phyloP scores from a whole-genome alignment of 2,329 filamentous ascomycete genomes.

The Phyllachora maydis region DNA sequence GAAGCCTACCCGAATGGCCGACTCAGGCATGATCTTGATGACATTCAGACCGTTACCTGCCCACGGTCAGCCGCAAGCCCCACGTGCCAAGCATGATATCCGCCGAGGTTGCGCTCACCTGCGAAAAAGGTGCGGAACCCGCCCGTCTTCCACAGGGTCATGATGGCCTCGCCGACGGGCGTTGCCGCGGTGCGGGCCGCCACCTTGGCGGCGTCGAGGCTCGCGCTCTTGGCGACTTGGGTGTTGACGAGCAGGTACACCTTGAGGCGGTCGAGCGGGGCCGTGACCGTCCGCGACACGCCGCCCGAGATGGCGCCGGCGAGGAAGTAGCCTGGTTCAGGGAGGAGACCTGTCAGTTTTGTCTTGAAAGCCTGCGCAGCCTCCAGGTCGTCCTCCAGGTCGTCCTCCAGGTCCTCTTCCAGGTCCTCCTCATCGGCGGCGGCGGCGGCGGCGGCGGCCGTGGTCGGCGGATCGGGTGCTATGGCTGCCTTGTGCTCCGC shows the following conservation, averaged over 20 bases:
- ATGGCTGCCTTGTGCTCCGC: neutral
- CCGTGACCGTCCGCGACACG: slow-evolving; percentile 85
- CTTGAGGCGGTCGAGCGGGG: slow-evolving; percentile 88
- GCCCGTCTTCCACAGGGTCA: slow-evolving; percentile 67
- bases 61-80: neutral
- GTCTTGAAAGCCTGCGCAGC: slow-evolving; percentile 17
- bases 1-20: slow-evolving; percentile 54
- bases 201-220: slow-evolving; percentile 39
- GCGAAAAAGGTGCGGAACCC: slow-evolving; percentile 83
- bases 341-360: slow-evolving; percentile 47
- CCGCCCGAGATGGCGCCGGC: slow-evolving; percentile 89
- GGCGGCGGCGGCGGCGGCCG: slow-evolving; percentile 4
- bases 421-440: no score
- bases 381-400: slow-evolving; percentile 12
- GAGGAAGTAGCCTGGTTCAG: slow-evolving; percentile 91
- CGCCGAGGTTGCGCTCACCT: slow-evolving; percentile 30
- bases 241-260: slow-evolving; percentile 95
- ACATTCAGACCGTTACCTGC: slow-evolving; percentile 90
- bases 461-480: slow-evolving; percentile 1
- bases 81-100: no score
- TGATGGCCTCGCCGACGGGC: slow-evolving; percentile 55
- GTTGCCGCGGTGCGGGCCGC: no score
- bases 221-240: slow-evolving; percentile 30
- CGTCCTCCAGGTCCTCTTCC: slow-evolving; percentile 4
- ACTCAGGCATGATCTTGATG: slow-evolving; percentile 96